Evolutionary conservation across 257 asterid species (phyloP), one percentile per base, ranked within the genome.

Genomic region (Solanum habrochaites): DNA sequence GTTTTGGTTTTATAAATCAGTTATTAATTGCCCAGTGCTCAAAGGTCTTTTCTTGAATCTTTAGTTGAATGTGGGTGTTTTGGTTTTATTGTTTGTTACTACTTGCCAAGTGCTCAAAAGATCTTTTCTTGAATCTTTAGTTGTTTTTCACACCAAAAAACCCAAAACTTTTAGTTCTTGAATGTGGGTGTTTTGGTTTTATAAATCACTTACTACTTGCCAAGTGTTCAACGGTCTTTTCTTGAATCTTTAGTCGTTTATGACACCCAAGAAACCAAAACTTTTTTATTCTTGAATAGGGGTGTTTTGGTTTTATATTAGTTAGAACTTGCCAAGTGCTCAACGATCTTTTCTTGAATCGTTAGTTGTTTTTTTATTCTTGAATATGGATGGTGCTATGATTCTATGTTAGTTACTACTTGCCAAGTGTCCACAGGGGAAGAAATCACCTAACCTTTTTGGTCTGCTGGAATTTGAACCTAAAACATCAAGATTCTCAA

Each of bases 211-310:
- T 60, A 52, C 4, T 56, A 56, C 64, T 20, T 56, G 2, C 69
- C 98, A 92, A 93, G 95, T 94, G 80, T 82, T 95, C 85, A 89
- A 89, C 91, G 99, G 97, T 94, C 27, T 64, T 70, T 49, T 25
- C 74, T 67, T 45, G 39, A 40, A 42, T 56, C 64, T 3, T 7
- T 20, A 18, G 64, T 18, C 18, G 64, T 18, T 56, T 56, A 2
- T 56, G n/a, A 18, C 64, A 0, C 64, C 62, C 39, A 25, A 73
- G 3, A 39, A 2, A 2, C 23, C 62, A 40, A 9, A 13, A 40
- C 37, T 42, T 75, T 69, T 40, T 74, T 2, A 74, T 39, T 74
- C 82, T 74, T 74, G 35, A 74, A 74, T 23, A 7, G 7, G 81
- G 20, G 49, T 74, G 82, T 39, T 39, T 11, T 74, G 31, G 7